These are phyloP conservation scores for Davidsoniella eucalypti DNA, from an alignment of 2,329 filamentous ascomycete species.

Conservation along the genomic window DNA sequence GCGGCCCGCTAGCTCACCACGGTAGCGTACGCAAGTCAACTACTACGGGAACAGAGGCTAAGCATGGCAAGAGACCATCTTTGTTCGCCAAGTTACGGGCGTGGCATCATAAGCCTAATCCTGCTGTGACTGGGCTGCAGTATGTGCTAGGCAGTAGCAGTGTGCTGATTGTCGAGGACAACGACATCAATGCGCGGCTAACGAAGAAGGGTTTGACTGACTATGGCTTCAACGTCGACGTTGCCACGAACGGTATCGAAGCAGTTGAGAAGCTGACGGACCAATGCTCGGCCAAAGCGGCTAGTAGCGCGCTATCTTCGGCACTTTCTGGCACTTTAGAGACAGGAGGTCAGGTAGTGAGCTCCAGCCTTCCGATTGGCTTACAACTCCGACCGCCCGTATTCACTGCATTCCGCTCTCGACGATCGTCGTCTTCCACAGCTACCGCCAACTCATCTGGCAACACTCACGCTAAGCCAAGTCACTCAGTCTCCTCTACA, in stretches of 20 bases:
- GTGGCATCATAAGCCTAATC: not conserved
- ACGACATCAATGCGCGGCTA: constrained; percentile 43
- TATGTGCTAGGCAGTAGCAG: constrained; percentile 17
- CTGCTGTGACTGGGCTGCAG: constrained; percentile 3
- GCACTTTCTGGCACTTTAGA: not conserved
- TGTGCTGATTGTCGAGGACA: constrained; percentile 43
- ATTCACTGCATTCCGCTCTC: constrained; percentile 6
- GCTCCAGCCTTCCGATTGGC: not conserved
- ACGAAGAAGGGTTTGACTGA: constrained; percentile 33
- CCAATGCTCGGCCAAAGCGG: constrained; percentile 1
- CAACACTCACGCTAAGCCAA: not conserved
- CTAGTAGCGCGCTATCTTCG: not conserved
- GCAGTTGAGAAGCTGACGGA: constrained; percentile 31
- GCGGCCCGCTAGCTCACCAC: not conserved
- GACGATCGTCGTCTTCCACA: constrained; percentile 7
- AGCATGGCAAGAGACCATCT: not conserved
- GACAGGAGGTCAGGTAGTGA: no score
- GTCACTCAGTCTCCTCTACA: not conserved
- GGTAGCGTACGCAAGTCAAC: constrained; percentile 1
- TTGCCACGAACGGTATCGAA: constrained; percentile 41
- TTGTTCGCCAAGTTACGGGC: not conserved
- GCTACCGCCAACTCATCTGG: constrained; percentile 1
- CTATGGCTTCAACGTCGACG: constrained; percentile 32
- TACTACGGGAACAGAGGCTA: not conserved
- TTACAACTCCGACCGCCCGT: not conserved